Evolutionary conservation across 2,329 filamentous ascomycete genomes (phyloP), one percentile per base, ranked within the genome.

Genomic region (Fusarium mangiferae): DNA sequence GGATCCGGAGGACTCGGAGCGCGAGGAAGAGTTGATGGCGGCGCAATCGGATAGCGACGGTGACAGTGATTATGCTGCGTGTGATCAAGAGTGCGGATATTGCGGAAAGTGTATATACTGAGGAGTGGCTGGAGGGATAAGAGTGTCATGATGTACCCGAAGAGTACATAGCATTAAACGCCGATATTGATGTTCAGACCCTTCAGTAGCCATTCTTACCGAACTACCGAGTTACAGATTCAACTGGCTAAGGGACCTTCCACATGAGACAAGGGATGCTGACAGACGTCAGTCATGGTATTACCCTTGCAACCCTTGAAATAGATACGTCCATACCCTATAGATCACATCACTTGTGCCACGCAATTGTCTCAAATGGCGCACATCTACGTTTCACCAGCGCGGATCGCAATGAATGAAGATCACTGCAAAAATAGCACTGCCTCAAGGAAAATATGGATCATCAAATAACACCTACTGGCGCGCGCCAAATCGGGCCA

Each of bases 21-120:
- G 46, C 26, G 62, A 55, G 64, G 64, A 69, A 22, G 59, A 68
- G 14, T 48, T 52, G 18, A 56, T 49, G 26, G 39, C 68, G 33
- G 49, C 51, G 33, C 63, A 69, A 42, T 74, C 62, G 52, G 68
- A 74, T 38, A 66, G 49, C 13, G 66, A 70, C 17, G 61, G 57
- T 9, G 39, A 45, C 22, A 64, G 45, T 3, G 78, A 80, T n/a
- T 78, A 64, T 42, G 68, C 74, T 30, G 78, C 76, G 3, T 80
- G 79, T 51, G 76, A 79, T 66, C 42, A 45, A n/a, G 76, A 80
- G 56, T 80, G 79, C 44, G 77, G 76, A 30, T 80, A 80, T 46
- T 80, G 78, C 26, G 79, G 78, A 14, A 68, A 72, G 54, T 79
- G 78, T 35, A 45, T 39, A 22, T 76, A 69, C 20, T 74, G 42